Evolutionary conservation across 2,329 filamentous ascomycete genomes (phyloP).

Genomic region (Clonostachys rhizophaga): DNA sequence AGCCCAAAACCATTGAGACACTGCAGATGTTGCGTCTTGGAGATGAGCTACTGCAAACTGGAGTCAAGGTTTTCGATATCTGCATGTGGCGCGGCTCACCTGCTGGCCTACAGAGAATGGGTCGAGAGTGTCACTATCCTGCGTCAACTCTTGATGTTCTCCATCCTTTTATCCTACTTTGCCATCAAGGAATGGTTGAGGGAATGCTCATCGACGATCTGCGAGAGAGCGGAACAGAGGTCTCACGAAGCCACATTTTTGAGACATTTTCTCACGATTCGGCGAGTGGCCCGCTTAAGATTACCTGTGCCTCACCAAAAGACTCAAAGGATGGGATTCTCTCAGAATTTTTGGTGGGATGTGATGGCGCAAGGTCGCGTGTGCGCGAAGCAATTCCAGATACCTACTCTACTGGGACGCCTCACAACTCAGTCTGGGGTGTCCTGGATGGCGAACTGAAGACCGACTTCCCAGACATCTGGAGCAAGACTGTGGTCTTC

Average conservation of each 20-base stretch:
- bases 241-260: constrained; percentile 61
- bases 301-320: constrained; percentile 65
- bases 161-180: constrained; percentile 52
- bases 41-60: constrained; percentile 61
- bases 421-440: constrained; percentile 58
- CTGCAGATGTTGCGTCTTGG: constrained; percentile 65
- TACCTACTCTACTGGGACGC: constrained; percentile 49
- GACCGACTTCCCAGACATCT: constrained; percentile 70
- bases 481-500: constrained; percentile 68
- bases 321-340: constrained; percentile 65
- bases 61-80: constrained; percentile 70
- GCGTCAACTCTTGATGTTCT: constrained; percentile 52
- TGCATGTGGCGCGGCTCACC: constrained; percentile 61
- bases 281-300: constrained; percentile 62
- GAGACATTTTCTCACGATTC: constrained; percentile 57
- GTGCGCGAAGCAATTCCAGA: constrained; percentile 61
- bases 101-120: constrained; percentile 51
- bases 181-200: constrained; percentile 75
- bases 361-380: constrained; percentile 66
- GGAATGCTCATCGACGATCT: constrained; percentile 66
- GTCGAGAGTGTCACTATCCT: constrained; percentile 66
- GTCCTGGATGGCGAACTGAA: constrained; percentile 67
- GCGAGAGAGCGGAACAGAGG: constrained; percentile 55
- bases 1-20: constrained; percentile 76
- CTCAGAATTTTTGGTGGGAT: constrained; percentile 63